These are phyloP conservation scores for Amanita subjunquillea DNA, from an alignment of 768 basidiomycete species.

Conservation along the genomic window DNA sequence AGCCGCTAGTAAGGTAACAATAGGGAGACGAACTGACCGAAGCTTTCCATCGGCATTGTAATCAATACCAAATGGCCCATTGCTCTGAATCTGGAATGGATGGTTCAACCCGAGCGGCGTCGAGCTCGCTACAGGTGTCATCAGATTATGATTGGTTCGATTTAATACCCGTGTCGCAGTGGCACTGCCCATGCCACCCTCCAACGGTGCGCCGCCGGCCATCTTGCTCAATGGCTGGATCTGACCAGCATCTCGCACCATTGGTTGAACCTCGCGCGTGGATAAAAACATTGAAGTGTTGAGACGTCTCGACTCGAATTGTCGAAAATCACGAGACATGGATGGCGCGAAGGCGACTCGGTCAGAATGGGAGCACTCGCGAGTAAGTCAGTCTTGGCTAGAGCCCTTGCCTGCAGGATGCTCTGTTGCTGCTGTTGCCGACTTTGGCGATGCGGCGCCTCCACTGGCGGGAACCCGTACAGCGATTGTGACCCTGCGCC, in stretches of 20 bases:
- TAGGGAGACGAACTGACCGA: neutral
- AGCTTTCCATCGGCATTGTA: neutral
- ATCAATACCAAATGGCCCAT: neutral
- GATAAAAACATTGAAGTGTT: neutral
- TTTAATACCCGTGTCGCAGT: neutral
- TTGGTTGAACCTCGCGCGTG: neutral
- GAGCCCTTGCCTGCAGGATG: neutral
- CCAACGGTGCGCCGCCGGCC: too few species aligned
- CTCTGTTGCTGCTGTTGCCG: neutral
- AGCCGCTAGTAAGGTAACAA: neutral
- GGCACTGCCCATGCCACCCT: too few species aligned
- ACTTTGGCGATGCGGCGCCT: neutral
- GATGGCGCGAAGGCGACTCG: neutral
- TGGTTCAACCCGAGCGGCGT: neutral
- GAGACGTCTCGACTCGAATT: conserved; percentile 1
- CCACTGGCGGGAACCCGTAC: neutral
- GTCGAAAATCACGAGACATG: conserved; percentile 2
- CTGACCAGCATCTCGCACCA: neutral
- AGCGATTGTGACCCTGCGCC: neutral
- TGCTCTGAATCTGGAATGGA: neutral
- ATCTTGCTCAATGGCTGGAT: neutral
- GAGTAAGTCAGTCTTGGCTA: neutral
- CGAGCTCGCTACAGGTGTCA: neutral
- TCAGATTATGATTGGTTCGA: neutral
- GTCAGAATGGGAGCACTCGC: neutral